Evolutionary conservation across 2,329 filamentous ascomycete genomes (phyloP).

Genomic region (Boeremia exigua): DNA sequence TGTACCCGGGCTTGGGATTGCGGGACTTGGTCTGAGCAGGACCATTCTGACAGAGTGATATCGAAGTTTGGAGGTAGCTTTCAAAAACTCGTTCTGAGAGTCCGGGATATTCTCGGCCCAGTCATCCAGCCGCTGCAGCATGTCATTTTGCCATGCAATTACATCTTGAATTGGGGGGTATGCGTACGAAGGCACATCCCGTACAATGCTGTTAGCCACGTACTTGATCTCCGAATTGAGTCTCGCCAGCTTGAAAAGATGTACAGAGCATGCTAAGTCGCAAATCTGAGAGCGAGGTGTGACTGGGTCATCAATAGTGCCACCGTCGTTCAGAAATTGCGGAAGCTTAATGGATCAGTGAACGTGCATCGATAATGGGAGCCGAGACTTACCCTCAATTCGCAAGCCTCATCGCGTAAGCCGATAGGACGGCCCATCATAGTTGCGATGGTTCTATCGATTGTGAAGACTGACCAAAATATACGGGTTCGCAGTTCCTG

Average conservation of each 20-base stretch:
- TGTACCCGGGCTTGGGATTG: constrained; percentile 56
- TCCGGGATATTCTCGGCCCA: constrained; percentile 9
- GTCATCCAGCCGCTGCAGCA: constrained; percentile 30
- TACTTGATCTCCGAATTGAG: constrained; percentile 66
- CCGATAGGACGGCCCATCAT: constrained; percentile 65
- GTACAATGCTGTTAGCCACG: constrained; percentile 60
- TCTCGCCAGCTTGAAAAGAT: constrained; percentile 56
- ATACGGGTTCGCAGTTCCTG: constrained; percentile 63
- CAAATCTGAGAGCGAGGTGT: too few species aligned
- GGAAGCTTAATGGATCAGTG: not conserved
- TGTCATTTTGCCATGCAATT: constrained; percentile 41
- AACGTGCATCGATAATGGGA: not conserved
- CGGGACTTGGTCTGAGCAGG: constrained; percentile 59
- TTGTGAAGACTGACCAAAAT: constrained; percentile 61
- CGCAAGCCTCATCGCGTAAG: constrained; percentile 58
- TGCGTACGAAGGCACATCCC: constrained; percentile 56
- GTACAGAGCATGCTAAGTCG: constrained; percentile 40
- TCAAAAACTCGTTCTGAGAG: constrained; percentile 22
- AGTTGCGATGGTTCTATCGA: constrained; percentile 60
- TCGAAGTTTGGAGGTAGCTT: constrained; percentile 51
- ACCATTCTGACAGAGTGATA: constrained; percentile 59
- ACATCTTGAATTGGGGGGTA: constrained; percentile 43
- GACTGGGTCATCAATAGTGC: not conserved
- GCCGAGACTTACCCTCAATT: constrained; percentile 7
- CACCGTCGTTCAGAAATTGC: not conserved